Evolutionary conservation across 306 rosid species (phyloP).

Genomic region (Malus orientalis): DNA sequence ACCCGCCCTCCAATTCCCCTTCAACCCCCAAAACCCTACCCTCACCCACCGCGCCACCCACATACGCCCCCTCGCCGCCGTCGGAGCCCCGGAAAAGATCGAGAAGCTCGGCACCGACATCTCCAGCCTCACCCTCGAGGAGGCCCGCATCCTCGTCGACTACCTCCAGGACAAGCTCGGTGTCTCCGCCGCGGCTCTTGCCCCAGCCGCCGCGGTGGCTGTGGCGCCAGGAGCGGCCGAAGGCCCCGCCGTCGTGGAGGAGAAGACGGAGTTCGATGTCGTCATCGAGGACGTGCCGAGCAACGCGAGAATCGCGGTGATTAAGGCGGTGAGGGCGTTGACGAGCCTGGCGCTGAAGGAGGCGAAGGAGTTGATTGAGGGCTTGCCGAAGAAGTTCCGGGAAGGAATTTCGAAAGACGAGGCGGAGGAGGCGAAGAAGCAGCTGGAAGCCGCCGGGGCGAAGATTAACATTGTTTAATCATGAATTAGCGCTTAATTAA

Average conservation of each 20-base stretch:
- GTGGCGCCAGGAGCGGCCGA: slow-evolving; percentile 27
- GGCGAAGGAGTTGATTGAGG: slow-evolving; percentile 88
- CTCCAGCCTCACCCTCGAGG: slow-evolving; percentile 70
- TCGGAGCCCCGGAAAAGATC: slow-evolving; percentile 48
- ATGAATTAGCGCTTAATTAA: background rate
- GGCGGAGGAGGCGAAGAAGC: slow-evolving; percentile 90
- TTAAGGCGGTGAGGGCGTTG: slow-evolving; percentile 73
- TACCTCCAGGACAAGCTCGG: slow-evolving; percentile 90
- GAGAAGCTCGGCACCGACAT: slow-evolving; percentile 58
- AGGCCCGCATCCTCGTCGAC: slow-evolving; percentile 75
- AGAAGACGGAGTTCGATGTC: slow-evolving; percentile 93
- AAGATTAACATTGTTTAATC: slow-evolving; percentile 53
- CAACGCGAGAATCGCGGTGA: slow-evolving; percentile 69
- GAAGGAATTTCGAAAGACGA: slow-evolving; percentile 75
- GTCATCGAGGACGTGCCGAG: slow-evolving; percentile 84
- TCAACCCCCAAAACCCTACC: slow-evolving; percentile 7
- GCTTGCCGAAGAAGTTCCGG: slow-evolving; percentile 85
- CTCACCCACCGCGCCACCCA: slow-evolving; percentile 38
- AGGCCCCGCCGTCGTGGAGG: slow-evolving; percentile 41
- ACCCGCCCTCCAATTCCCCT: slow-evolving; percentile 40
- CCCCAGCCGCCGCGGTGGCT: slow-evolving; percentile 52
- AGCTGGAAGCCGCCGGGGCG: slow-evolving; percentile 92
- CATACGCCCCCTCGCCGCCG: slow-evolving; percentile 63
- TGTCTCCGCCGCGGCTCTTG: slow-evolving; percentile 77
- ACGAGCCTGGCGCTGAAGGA: slow-evolving; percentile 88